These are phyloP conservation scores for Cymbidium sinense DNA, from an alignment of 106 monocot genomes.

Conservation along the genomic window DNA sequence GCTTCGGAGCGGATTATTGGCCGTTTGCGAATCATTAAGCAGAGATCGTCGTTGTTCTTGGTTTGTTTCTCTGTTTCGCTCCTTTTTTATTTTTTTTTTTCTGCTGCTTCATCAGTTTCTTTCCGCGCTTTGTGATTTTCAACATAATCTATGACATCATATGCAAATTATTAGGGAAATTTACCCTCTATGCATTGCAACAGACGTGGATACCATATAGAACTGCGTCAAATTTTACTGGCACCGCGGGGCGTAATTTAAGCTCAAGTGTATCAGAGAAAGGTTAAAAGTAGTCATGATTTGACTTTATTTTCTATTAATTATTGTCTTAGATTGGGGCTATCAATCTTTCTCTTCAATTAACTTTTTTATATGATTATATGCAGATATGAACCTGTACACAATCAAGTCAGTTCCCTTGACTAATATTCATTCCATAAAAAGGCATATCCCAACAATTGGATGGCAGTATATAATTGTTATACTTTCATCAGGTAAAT, in stretches of 20 bases:
- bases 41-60: constrained; percentile 15
- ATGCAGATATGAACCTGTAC: constrained; percentile 67
- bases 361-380: constrained; percentile 4
- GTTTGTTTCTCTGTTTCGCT: background rate
- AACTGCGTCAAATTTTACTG: constrained; percentile 28
- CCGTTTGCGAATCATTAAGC: constrained; percentile 53
- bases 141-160: no score
- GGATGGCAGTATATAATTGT: constrained; percentile 76
- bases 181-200: background rate
- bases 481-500: constrained; percentile 66
- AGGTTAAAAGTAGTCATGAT: constrained; percentile 18
- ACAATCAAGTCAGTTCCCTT: constrained; percentile 51
- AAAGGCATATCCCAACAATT: constrained; percentile 68
- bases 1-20: constrained; percentile 63
- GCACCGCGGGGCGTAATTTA: constrained; percentile 22
- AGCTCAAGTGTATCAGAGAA: constrained; percentile 31
- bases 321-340: background rate
- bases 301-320: background rate
- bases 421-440: constrained; percentile 58
- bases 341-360: background rate
- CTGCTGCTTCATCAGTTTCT: background rate
- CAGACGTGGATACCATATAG: constrained; percentile 77
- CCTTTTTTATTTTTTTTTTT: background rate
- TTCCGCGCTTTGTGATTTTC: background rate
- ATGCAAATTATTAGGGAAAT: background rate